Base-by-base conservation (phyloP, 2,329 filamentous ascomycete species). In the Daldinia sp. region DNA sequence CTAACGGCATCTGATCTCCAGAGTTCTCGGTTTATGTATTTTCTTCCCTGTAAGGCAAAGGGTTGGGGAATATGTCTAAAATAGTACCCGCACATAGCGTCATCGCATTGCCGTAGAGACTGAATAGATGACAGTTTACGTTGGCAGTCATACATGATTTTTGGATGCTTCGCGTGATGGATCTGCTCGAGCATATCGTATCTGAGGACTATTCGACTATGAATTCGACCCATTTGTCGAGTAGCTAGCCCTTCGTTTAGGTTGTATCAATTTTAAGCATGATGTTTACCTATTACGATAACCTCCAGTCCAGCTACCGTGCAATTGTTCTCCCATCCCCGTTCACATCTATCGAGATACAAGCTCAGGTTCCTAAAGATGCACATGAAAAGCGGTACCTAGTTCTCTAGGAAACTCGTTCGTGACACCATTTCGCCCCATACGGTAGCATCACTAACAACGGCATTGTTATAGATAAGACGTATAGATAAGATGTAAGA, bases 21-120 rank as follows among this genome's bases (percentile, higher is more conserved):
- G 58, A 53, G 48, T 48, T 49, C 52, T 49, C 32, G 29, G 48
- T 59, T 43, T 64, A 25, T 61, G 64, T 65, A 58, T n/a, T 60
- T 56, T 54, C 29, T 57, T 58, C 45, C 56, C 13, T 48, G n/a
- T 19, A 48, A 25, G 51, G 51, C 32, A 61, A 56, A 64, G 7
- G 49, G 64, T 48, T 61, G 29, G 62, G 39, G 55, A 51, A 51
- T 27, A 49, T 58, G 65, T 61, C 53, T 59, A 66, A 67, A 68
- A 58, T 58, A 51, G n/a, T 52, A 41, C 58, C 58, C 55, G 64
- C 58, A 66, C 52, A 50, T 50, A 50, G 47, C 27, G 60, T 56
- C 55, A 58, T 62, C 51, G 48, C 53, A 55, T 65, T 39, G 27
- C 43, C 50, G 55, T 62, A 50, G 39, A 67, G 48, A 56, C 52